Conservation (phyloP, 2,329 filamentous ascomycete genomes). For the Monosporascus sp. region DNA sequence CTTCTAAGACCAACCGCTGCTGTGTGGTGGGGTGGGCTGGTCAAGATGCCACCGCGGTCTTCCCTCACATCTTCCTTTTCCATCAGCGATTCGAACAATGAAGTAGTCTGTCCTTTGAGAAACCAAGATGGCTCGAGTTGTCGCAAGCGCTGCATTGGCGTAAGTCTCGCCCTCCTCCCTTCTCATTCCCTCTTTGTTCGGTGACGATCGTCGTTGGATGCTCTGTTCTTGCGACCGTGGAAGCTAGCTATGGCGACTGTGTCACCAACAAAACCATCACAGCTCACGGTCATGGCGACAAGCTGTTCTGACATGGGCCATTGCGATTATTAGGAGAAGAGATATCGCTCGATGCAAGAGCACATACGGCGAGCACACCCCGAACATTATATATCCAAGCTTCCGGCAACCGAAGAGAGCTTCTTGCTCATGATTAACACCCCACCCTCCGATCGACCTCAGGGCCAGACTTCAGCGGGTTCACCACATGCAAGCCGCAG, state of each 20-base stretch:
- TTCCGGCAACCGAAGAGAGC: conserved; percentile 96
- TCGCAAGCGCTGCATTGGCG: conserved; percentile 94
- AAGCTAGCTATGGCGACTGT: conserved; percentile 4
- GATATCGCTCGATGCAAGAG: conserved; percentile 98
- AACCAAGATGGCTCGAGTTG: conserved; percentile 97
- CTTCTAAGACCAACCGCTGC: conserved; percentile 30
- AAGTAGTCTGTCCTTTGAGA: conserved; percentile 91
- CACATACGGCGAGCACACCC: conserved; percentile 96
- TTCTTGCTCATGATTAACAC: conserved; percentile 95
- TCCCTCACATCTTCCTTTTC: conserved; percentile 87
- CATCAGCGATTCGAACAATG: conserved; percentile 86
- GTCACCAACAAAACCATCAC: neutral
- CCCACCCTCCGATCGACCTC: conserved; percentile 68
- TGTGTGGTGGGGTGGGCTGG: conserved; percentile 47
- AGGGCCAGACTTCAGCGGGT: conserved; percentile 32
- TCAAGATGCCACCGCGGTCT: conserved; percentile 82
- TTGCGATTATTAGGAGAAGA: conserved; percentile 65
- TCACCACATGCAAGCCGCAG: conserved; percentile 19
- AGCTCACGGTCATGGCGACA: neutral
- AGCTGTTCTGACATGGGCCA: conserved; percentile 17
- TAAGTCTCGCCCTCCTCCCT: conserved; percentile 53
- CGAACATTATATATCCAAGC: conserved; percentile 95
- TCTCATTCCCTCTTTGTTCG: neutral
- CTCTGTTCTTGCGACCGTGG: conserved; percentile 2
- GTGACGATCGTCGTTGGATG: conserved; percentile 1